Conservation (phyloP, 2,329 filamentous ascomycete genomes). For the Fusarium avenaceum region DNA sequence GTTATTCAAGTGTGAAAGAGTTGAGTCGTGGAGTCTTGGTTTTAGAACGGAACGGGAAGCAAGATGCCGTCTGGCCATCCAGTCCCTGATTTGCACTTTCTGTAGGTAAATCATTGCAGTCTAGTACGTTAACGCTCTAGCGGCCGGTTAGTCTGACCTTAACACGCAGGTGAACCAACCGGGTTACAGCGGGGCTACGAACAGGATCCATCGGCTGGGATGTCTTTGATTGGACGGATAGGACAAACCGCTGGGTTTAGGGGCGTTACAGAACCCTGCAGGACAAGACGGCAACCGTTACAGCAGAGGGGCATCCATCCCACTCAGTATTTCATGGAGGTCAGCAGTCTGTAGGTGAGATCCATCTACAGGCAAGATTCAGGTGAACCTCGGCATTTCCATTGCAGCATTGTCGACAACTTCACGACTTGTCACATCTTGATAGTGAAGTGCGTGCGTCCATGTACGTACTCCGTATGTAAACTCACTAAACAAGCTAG, state of each 20-base stretch:
- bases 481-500: neutral
- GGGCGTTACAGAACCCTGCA: slow-evolving; percentile 18
- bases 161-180: neutral
- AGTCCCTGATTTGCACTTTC: slow-evolving; percentile 19
- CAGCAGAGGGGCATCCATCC: neutral
- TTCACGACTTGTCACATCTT: slow-evolving; percentile 12
- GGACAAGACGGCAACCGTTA: slow-evolving; percentile 2
- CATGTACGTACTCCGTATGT: neutral
- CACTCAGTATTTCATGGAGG: no score
- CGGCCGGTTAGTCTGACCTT: neutral
- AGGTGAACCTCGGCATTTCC: slow-evolving; percentile 24
- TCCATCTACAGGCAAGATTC: neutral
- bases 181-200: neutral
- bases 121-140: neutral
- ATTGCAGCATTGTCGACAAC: slow-evolving; percentile 7
- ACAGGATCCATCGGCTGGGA: neutral
- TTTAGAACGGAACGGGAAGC: slow-evolving; percentile 23
- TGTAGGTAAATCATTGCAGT: neutral
- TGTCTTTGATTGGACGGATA: neutral
- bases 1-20: neutral
- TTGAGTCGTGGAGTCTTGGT: slow-evolving; percentile 30
- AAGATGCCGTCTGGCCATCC: slow-evolving; percentile 18
- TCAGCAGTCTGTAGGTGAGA: neutral
- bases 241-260: slow-evolving; percentile 12
- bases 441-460: slow-evolving; percentile 2